Evolutionary conservation across 73 alveolate genomes (phyloP).

Genomic region (Paramecium caudatum): DNA sequence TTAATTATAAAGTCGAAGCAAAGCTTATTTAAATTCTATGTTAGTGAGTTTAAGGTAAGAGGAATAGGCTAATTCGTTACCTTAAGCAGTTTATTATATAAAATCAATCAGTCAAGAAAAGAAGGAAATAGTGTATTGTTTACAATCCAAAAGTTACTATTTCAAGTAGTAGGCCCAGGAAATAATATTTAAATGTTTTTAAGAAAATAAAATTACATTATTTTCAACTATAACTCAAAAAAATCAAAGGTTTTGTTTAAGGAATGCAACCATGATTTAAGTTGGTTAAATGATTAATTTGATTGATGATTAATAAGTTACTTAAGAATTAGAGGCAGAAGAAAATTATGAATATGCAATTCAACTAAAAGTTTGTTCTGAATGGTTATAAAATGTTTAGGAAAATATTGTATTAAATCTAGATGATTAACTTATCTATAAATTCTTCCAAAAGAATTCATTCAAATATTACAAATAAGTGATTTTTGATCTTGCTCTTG

Average conservation of each 20-base stretch:
- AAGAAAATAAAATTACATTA: not conserved
- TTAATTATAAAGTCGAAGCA: not conserved
- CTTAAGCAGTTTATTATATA: not conserved
- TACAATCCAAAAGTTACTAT: not conserved
- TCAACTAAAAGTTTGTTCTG: not conserved
- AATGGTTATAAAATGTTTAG: not conserved
- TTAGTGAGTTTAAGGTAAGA: not conserved
- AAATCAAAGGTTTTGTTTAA: not conserved
- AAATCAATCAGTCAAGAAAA: not conserved
- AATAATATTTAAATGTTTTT: not conserved
- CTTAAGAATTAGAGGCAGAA: not conserved
- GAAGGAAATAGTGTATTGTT: not conserved
- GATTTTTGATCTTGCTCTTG: not conserved
- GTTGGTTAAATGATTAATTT: not conserved
- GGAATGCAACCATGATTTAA: not conserved
- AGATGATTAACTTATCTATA: constrained; percentile 10
- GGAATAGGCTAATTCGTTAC: not conserved
- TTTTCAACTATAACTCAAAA: not conserved
- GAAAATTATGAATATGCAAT: not conserved
- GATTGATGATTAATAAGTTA: not conserved
- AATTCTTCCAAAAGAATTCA: not conserved
- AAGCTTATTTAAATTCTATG: not conserved
- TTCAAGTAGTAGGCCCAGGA: not conserved
- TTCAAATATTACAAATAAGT: not conserved
- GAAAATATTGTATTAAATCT: not conserved